Percentiles rank a stretch among this genome's conserved stretches.
These are phyloP conservation scores for Chloranthus sessilifolius DNA, from an alignment of 164 flowering plant species.

Conservation along the genomic window DNA sequence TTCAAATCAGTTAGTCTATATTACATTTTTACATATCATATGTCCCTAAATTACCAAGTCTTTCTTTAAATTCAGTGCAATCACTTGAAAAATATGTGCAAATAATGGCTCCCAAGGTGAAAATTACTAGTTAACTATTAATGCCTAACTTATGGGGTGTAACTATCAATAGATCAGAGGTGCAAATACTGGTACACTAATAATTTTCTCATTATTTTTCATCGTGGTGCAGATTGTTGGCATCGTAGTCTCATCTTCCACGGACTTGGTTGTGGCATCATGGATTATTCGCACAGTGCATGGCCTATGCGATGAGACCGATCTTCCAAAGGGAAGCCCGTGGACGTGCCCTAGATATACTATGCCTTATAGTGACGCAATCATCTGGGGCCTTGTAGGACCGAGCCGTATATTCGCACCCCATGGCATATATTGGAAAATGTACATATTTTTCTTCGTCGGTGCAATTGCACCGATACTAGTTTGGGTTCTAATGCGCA, in stretches of 20 bases:
- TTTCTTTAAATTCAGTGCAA: too few species aligned
- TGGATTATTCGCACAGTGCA: slow-evolving; percentile 8
- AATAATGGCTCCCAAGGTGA: too few species aligned
- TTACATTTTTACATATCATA: too few species aligned
- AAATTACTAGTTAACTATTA: neutral
- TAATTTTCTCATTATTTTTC: neutral
- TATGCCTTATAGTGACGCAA: slow-evolving; percentile 4
- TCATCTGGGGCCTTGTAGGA: neutral
- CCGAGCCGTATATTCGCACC: slow-evolving; percentile 4
- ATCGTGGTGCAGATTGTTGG: slow-evolving; percentile 16
- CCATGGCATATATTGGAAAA: slow-evolving; percentile 2
- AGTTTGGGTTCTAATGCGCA: neutral
- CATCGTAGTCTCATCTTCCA: slow-evolving; percentile 11
- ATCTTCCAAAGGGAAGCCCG: slow-evolving; percentile 15
- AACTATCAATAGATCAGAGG: neutral
- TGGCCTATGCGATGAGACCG: slow-evolving; percentile 8
- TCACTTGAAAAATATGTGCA: too few species aligned
- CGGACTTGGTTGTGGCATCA: slow-evolving; percentile 14
- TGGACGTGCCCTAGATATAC: slow-evolving; percentile 20
- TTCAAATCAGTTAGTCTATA: too few species aligned
- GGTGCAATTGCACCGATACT: slow-evolving; percentile 1
- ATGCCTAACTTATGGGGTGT: too few species aligned
- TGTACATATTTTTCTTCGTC: neutral
- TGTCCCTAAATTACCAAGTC: too few species aligned
- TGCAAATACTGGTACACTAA: too few species aligned